Evolutionary conservation across 345 rosid species (phyloP).

Genomic region (Noccaea caerulescens): DNA sequence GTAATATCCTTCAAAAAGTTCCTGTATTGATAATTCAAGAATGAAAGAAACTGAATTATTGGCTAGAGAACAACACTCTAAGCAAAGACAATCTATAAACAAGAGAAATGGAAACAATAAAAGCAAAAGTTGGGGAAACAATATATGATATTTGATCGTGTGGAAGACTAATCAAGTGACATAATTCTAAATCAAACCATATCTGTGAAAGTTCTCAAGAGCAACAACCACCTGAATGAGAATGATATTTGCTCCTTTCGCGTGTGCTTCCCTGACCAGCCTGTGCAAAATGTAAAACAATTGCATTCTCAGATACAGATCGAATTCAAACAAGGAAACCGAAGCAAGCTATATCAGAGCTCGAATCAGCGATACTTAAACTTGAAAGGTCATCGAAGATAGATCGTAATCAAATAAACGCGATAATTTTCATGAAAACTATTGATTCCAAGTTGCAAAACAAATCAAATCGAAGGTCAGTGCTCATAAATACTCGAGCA

Average conservation of each 20-base stretch:
- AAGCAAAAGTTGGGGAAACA: background rate
- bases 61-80: background rate
- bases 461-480: background rate
- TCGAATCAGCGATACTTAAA: background rate
- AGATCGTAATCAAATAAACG: background rate
- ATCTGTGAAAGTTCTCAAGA: background rate
- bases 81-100: background rate
- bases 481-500: background rate
- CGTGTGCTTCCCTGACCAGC: conserved; percentile 49
- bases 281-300: conserved; percentile 51
- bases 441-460: background rate
- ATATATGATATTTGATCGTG: background rate
- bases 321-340: background rate
- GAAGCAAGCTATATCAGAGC: background rate
- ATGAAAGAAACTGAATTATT: background rate
- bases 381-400: background rate
- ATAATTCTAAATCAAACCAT: background rate
- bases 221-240: conserved; percentile 73
- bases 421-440: background rate
- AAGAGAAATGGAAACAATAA: too few species aligned
- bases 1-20: conserved; percentile 94
- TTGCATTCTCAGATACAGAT: conserved; percentile 8
- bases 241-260: conserved; percentile 78
- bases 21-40: conserved; percentile 50
- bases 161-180: conserved; percentile 13